Evolutionary conservation across 108 stramenopile genomes (phyloP), one percentile per base, ranked within the genome.

Genomic region (Chaetoceros tenuissimus): DNA sequence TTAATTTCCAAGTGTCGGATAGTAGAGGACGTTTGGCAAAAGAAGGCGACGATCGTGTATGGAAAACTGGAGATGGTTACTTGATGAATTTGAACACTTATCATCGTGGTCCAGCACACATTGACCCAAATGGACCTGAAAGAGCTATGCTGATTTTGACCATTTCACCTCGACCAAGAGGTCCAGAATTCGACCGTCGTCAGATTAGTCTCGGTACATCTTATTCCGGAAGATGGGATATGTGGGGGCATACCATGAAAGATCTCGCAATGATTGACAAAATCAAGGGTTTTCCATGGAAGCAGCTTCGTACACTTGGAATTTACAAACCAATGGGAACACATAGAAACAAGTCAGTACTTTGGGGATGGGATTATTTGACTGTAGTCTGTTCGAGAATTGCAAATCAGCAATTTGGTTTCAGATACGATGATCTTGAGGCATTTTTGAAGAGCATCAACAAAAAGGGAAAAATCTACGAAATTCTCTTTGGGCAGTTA

Each of bases 61-160:
- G 63, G 55, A 67, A 67, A n/a, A 50, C 66, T 31, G 81, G 81
- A 45, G 57, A 61, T 51, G 81, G 77, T 52, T 77, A 73, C 5
- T 53, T 82, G 51, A 58, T 79, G 16, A 82, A 82, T 66, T 77
- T 78, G 52, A 74, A 79, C 53, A 71, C 68, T 3, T 63, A 31
- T 31, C 82, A 84, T 53, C 67, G 60, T 22, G 82, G 82, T 45
- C 64, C 66, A 48, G 76, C 60, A 29, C 73, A 77, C 43, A 68
- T 48, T 2, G 72, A 73, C 29, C 55, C 72, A 29, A 57, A 69
- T 46, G 78, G 60, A 40, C 57, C 51, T 2, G 69, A 78, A 24
- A 57, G 82, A 30, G 78, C 77, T 1, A 59, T 80, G 20, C 51
- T 84, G 7, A 72, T 84, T 53, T 53, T 75, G 24, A 84, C 76